Base-by-base conservation (phyloP, 768 basidiomycete genomes). In the Calocybe gangraenosa region DNA sequence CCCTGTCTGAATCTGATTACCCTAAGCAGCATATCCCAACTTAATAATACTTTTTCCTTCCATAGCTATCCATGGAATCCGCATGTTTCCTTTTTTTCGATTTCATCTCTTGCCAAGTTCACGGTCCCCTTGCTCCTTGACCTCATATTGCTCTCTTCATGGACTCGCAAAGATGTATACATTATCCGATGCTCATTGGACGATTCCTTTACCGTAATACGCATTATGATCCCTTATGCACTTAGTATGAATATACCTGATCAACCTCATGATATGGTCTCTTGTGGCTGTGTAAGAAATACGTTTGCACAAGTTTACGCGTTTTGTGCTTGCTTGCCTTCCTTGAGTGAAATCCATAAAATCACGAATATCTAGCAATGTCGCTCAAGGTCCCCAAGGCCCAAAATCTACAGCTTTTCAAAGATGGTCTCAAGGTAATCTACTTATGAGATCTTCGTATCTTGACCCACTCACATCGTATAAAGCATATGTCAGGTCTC, bases 341-440 rank as follows among this genome's bases (percentile, higher is more conserved):
- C 33, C 47, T 41, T 42, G 44, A 46, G 40, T 44, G 39, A 21
- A 33, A 37, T 23, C 42, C 20, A 34, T 42, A 19, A 44, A 25
- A 42, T 10, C 34, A 7, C 32, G 39, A 50, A 59, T 53, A 6
- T 28, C 11, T 28, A 11, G 11, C 25, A 39, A 97, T 97, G 94
- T 84, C 92, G 51, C 76, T 97, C 58, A 93, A 93, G 74, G 92
- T 97, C 15, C 94, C 93, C 21, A 93, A 93, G 66, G 71, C 84
- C 42, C 86, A 81, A 61, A 88, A 85, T 52, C 61, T 93, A 33
- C 92, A 93, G 65, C 80, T 99, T 32, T 98, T 99, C 78, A 97
- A 97, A 66, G 91, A 96, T 23, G 95, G 95, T 19, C 93, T 92
- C 79, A 96, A 95, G 77, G 92, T 88, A 50, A 14, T 37, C 22